Base-by-base conservation (phyloP, 352 stramenopile genomes). In the Globisporangium abappressorium region DNA sequence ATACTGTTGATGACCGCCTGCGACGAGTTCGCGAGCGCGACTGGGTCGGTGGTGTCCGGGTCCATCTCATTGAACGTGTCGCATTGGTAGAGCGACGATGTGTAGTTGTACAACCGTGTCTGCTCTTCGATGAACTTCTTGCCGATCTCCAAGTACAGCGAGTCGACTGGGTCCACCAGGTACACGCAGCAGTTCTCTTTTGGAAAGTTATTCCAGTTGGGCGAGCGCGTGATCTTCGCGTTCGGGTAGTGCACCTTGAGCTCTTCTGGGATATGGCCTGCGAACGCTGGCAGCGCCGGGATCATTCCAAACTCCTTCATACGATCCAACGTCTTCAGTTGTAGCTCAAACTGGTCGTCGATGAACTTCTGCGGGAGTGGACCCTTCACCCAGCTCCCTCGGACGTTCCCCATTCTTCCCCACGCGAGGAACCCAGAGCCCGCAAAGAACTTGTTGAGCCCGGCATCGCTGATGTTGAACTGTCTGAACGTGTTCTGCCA, bases 291-390 rank as follows among this genome's bases (percentile, higher is more conserved):
- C n/a, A 98, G 76, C 14, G 92, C 84, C 26, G 90, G 90, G n/a
- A 96, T 70, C 81, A 98, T 98, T 55, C 90, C 92, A 20, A 97
- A 90, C 66, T 87, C 77, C n/a, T 78, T 74, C 79, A 97, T 93
- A 36, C 90, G 82, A 9, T 72, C 78, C n/a, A 98, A 66, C 38
- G 97, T 97, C 56, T 84, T 72, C 24, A 90, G 60, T 49, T 97
- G 89, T 0, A 98, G 73, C 7, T 70, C 60, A 62, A 85, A 84
- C 70, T 97, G 89, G 28, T 78, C 77, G 64, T 96, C 85, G 64
- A 97, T 97, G 62, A 92, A 97, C 3, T 79, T 77, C 71, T 91
- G 81, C 0, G 90, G 89, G 6, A 97, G 74, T 22, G 90, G 90
- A 0, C 90, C 90, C 58, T 91, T 84, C 58, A 94, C 85, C 79